phyloP scores from a whole-genome alignment of 169 alveolate genomes.

The Hammondia hammondi region DNA sequence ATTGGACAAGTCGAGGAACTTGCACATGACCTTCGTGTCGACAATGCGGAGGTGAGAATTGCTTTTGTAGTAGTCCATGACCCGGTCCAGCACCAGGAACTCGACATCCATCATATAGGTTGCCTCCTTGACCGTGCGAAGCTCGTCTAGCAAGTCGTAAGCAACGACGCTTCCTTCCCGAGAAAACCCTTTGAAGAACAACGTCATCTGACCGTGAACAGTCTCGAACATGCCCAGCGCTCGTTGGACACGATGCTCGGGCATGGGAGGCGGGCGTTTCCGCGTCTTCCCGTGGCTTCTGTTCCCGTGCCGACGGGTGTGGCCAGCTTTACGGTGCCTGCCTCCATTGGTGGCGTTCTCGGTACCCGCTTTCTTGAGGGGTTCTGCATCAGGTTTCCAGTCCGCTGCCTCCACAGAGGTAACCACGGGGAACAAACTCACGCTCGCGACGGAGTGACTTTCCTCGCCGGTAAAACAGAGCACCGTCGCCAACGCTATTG shows the following conservation, averaged over 20 bases:
- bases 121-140: constrained; percentile 54
- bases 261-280: constrained; percentile 35
- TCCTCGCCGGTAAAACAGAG: too few relatives aligned
- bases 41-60: constrained; percentile 33
- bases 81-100: constrained; percentile 47
- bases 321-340: neutral
- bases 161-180: constrained; percentile 39
- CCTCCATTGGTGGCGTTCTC: neutral
- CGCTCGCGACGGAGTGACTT: neutral
- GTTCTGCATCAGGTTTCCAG: neutral
- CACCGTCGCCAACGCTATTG: too few relatives aligned
- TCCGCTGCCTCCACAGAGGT: neutral
- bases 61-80: constrained; percentile 44
- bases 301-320: neutral
- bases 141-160: constrained; percentile 53
- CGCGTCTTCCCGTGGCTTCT: neutral
- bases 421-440: neutral
- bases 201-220: constrained; percentile 40
- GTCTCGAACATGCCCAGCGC: constrained; percentile 37
- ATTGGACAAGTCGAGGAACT: neutral
- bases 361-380: neutral
- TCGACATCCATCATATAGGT: constrained; percentile 44
- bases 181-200: constrained; percentile 47
- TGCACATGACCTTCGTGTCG: constrained; percentile 11
- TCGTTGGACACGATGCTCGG: neutral